Conservation (phyloP, 176 grass and related monocot genomes). For the Poa annua region DNA sequence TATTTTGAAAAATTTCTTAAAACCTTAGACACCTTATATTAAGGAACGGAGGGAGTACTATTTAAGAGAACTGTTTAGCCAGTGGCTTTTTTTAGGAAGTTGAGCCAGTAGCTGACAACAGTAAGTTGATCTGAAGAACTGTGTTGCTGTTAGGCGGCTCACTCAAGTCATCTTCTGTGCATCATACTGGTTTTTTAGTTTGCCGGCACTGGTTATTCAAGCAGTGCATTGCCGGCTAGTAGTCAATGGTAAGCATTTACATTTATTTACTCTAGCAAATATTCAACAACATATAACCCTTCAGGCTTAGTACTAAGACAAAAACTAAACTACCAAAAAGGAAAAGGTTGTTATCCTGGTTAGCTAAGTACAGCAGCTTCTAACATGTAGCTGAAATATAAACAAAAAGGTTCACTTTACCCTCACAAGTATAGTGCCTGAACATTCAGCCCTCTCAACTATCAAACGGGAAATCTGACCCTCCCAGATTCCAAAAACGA, state of each 20-base stretch:
- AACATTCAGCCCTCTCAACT: not conserved
- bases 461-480: not conserved
- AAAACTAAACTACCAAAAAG: not conserved
- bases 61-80: not conserved
- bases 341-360: constrained; percentile 15
- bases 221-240: not conserved
- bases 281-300: not conserved
- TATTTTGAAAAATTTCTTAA: too few relatives aligned
- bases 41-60: too few relatives aligned
- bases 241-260: constrained; percentile 30
- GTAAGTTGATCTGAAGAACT: not conserved
- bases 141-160: not conserved
- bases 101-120: constrained; percentile 6
- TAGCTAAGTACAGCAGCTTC: constrained; percentile 34
- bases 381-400: constrained; percentile 40
- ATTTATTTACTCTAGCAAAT: constrained; percentile 23
- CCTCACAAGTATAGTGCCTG: not conserved
- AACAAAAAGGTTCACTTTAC: constrained; percentile 1
- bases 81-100: not conserved
- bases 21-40: too few relatives aligned
- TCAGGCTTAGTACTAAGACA: constrained; percentile 5
- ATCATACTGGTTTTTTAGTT: constrained; percentile 11
- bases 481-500: constrained; percentile 12
- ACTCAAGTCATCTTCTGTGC: constrained; percentile 4
- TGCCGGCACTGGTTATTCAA: not conserved